A percentile compares a stretch with the other conserved stretches of the same genome.
Evolutionary conservation across 2,329 filamentous ascomycete genomes (phyloP).

Genomic region (Ophiostoma fasciatum): DNA sequence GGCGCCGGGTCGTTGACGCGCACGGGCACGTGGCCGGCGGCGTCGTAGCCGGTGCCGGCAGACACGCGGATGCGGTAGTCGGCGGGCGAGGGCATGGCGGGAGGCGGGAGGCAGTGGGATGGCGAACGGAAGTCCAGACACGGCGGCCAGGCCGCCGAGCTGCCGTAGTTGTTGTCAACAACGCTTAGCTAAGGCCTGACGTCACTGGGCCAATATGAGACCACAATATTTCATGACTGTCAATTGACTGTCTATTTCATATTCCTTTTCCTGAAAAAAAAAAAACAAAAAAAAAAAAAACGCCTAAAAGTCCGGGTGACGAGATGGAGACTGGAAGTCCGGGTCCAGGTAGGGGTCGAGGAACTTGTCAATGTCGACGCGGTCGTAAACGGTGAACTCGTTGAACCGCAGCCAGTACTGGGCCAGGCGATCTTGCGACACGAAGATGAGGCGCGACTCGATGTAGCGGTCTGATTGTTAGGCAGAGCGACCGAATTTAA

Average conservation of each 20-base stretch:
- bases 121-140: background rate
- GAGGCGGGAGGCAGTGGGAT: background rate
- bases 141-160: no score
- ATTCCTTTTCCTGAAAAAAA: no score
- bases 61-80: slow-evolving; percentile 73
- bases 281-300: no score
- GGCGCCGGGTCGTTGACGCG: slow-evolving; percentile 57
- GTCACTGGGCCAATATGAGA: no score
- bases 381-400: slow-evolving; percentile 45
- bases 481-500: no score
- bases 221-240: no score
- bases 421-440: slow-evolving; percentile 62
- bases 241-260: no score
- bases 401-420: slow-evolving; percentile 62
- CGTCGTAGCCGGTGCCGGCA: slow-evolving; percentile 63
- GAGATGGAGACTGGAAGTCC: no score
- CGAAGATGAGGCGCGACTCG: slow-evolving; percentile 59
- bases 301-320: no score
- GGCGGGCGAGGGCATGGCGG: slow-evolving; percentile 17
- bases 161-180: no score
- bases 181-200: no score
- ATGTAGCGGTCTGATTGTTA: slow-evolving; percentile 62
- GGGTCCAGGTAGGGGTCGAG: slow-evolving; percentile 1
- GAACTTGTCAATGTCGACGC: slow-evolving; percentile 43
- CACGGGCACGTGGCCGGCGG: slow-evolving; percentile 55